These are phyloP conservation scores for Sonneratia caseolaris DNA, from an alignment of 345 rosid genomes.

Conservation along the genomic window DNA sequence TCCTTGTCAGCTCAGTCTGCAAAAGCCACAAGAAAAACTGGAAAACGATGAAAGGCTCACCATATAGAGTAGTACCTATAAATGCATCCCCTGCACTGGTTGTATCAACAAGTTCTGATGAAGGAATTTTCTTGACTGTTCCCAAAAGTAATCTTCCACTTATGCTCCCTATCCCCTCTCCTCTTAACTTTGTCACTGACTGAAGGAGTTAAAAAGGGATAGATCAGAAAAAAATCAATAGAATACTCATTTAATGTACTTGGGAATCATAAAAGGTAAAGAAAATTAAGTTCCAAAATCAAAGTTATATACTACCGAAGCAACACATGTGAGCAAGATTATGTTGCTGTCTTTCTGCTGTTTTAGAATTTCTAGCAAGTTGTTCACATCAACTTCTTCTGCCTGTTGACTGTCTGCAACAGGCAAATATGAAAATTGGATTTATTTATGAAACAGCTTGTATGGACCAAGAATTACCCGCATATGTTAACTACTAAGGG, in stretches of 20 bases:
- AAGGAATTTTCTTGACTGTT: constrained; percentile 69
- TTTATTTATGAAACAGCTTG: background rate
- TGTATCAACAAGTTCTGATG: constrained; percentile 62
- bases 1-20: background rate
- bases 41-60: constrained; percentile 21
- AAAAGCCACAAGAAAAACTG: background rate
- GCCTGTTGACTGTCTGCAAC: constrained; percentile 22
- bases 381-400: constrained; percentile 54
- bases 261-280: background rate
- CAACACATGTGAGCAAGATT: constrained; percentile 36
- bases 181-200: constrained; percentile 27
- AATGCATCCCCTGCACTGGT: constrained; percentile 92
- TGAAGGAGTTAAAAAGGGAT: constrained; percentile 16
- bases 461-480: background rate
- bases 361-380: constrained; percentile 39
- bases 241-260: background rate
- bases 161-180: constrained; percentile 40
- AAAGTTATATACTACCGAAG: constrained; percentile 37
- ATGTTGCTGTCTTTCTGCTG: constrained; percentile 35
- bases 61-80: constrained; percentile 61
- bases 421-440: background rate
- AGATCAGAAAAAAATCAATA: too few species aligned
- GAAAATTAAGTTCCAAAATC: background rate
- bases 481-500: too few species aligned
- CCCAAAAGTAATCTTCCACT: constrained; percentile 49